A percentile compares a stretch with the other conserved stretches of the same genome.
These are phyloP conservation scores for Aspergillus pseudoviridinutans DNA, from an alignment of 2,329 filamentous ascomycete genomes.

Conservation along the genomic window DNA sequence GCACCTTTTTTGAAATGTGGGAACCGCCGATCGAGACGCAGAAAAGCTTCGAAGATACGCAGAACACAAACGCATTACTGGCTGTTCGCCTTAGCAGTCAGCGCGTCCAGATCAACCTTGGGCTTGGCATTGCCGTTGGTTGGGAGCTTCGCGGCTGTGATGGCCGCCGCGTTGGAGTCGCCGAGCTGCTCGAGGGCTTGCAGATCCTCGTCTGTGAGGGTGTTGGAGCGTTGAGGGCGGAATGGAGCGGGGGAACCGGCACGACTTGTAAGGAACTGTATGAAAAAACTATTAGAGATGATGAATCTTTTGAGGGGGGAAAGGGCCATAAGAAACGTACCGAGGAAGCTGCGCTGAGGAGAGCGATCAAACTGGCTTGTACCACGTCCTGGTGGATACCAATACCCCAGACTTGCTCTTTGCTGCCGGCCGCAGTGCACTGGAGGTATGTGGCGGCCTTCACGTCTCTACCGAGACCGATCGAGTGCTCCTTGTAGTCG, in stretches of 20 bases:
- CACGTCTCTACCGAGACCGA: slow-evolving; percentile 73
- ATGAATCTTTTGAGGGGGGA: not conserved
- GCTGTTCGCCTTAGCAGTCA: slow-evolving; percentile 35
- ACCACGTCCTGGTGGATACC: slow-evolving; percentile 85
- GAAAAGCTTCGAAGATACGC: not conserved
- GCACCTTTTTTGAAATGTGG: not conserved
- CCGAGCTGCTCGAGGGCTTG: slow-evolving; percentile 42
- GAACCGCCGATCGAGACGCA: not conserved
- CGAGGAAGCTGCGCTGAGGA: slow-evolving; percentile 79
- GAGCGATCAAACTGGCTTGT: slow-evolving; percentile 79
- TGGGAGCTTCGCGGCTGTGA: slow-evolving; percentile 11
- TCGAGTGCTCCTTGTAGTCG: slow-evolving; percentile 95
- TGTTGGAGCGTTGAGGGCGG: slow-evolving; percentile 54
- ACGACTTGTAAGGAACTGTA: slow-evolving; percentile 67
- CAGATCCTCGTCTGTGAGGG: slow-evolving; percentile 43
- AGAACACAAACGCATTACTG: slow-evolving; percentile 15
- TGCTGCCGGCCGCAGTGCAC: slow-evolving; percentile 65
- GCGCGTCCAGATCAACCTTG: slow-evolving; percentile 35
- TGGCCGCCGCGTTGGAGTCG: slow-evolving; percentile 17
- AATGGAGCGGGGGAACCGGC: slow-evolving; percentile 65
- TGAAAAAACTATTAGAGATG: not conserved
- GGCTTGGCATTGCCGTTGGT: slow-evolving; percentile 25
- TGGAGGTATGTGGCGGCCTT: slow-evolving; percentile 97
- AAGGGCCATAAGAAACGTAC: slow-evolving; percentile 50
- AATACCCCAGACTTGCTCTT: slow-evolving; percentile 46